These are phyloP conservation scores for Colletotrichum tabaci DNA, from an alignment of 2,329 filamentous ascomycete species.

Conservation along the genomic window DNA sequence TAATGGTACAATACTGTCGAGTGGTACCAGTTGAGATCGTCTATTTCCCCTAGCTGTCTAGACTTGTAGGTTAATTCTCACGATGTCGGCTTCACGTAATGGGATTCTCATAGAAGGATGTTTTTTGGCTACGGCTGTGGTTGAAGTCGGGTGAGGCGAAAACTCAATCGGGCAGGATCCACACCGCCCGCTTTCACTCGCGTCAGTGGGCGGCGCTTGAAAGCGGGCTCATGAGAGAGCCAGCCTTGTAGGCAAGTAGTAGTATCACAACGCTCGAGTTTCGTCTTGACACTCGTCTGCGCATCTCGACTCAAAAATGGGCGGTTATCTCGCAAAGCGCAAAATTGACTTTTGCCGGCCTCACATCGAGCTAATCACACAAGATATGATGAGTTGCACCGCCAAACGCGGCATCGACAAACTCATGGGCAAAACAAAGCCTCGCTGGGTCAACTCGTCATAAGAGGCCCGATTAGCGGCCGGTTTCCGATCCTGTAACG, in stretches of 20 bases:
- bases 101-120: neutral
- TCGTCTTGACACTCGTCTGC: neutral
- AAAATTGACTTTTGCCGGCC: no score
- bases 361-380: neutral
- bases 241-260: no score
- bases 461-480: conserved; percentile 19
- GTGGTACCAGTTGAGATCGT: neutral
- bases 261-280: neutral
- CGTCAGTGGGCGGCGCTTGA: neutral
- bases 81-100: neutral
- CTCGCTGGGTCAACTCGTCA: neutral
- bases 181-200: conserved; percentile 33
- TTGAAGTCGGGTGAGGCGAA: conserved; percentile 34
- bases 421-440: neutral
- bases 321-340: neutral
- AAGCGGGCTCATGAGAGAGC: conserved; percentile 6
- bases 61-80: neutral
- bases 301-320: neutral
- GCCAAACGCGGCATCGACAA: neutral
- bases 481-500: conserved; percentile 4
- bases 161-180: conserved; percentile 39
- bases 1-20: neutral
- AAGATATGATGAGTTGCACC: neutral
- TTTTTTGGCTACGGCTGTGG: neutral
- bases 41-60: neutral